Evolutionary conservation across 768 basidiomycete species (phyloP).

Genomic region (Auriscalpium vulgare): DNA sequence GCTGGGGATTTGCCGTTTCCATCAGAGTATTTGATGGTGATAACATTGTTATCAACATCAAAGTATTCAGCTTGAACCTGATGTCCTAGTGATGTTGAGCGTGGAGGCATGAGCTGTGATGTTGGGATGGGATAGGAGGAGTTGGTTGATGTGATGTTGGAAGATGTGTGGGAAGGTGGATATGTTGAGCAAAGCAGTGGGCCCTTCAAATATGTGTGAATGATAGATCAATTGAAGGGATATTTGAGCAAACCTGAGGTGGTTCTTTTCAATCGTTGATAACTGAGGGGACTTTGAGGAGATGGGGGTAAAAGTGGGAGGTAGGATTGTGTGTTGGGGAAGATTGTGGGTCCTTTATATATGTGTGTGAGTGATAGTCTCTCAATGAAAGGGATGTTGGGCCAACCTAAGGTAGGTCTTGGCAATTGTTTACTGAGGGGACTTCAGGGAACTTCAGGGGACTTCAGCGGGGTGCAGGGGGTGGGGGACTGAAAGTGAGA

Average conservation of each 20-base stretch:
- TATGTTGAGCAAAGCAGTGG: background rate
- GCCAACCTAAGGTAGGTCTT: no score
- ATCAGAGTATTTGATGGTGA: constrained; percentile 5
- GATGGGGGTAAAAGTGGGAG: background rate
- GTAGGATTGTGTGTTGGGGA: no score
- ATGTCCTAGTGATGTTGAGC: background rate
- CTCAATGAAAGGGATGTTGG: no score
- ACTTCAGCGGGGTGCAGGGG: no score
- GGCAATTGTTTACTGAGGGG: no score
- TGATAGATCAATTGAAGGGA: background rate
- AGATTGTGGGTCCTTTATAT: no score
- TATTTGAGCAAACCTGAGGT: background rate
- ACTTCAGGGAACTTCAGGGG: no score
- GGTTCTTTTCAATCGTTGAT: background rate
- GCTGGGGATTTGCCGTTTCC: background rate
- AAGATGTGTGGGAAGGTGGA: background rate
- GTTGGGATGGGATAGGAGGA: background rate
- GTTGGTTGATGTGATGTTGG: background rate
- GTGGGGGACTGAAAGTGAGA: no score
- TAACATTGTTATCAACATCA: background rate
- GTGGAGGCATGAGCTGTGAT: background rate
- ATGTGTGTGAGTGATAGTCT: no score
- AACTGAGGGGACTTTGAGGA: background rate
- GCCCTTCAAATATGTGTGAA: background rate
- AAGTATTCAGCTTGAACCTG: background rate